Base-by-base conservation (phyloP, 352 stramenopile species). In the Phytophthora pisi region DNA sequence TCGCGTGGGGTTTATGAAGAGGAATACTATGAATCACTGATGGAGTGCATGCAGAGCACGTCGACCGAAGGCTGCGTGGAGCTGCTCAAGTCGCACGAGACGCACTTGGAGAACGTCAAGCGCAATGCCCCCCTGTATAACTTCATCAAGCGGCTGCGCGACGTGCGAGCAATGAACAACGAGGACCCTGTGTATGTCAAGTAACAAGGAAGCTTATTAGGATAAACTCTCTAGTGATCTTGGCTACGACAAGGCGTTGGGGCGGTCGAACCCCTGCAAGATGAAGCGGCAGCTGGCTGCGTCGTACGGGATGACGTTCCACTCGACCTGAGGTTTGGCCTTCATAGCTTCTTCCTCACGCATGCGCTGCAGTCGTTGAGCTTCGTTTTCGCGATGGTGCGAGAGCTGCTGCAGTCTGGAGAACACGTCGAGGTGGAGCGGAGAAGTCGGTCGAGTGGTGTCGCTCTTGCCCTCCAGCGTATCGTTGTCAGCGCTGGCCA, bases 1-100 rank as follows among this genome's bases (percentile, higher is more conserved):
- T 90, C 85, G 56, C 79, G 88, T 30, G 81, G 82, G 40, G 84
- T 93, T 34, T 92, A 92, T 70, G 81, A 86, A 28, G 81, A 92
- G 42, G 81, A 92, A 49, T 92, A 92, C 68, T 76, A 81, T 47
- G 76, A 88, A 61, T 90, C 84, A 23, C 75, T 90, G 63, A 86
- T 78, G 61, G 74, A 92, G 60, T 92, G 84, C 63, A 92, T 92
- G 84, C 74, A 80, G 54, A 68, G 57, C 55, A 81, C 78, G 3
- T 61, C 78, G 0, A 68, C 61, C 11, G 66, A 92, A 40, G 84
- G 80, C n/a, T 89, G 81, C 53, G 52, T 72, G 3, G 81, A 89
- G 59, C 81, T 92, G 66, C 69, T 92, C 20, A 70, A 77, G 56
- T 88, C 81, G 26, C 84, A 92, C 57, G 78, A 92, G 54, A 83